Evolutionary conservation across 257 asterid species (phyloP).

Genomic region (Przewalskia tangutica): DNA sequence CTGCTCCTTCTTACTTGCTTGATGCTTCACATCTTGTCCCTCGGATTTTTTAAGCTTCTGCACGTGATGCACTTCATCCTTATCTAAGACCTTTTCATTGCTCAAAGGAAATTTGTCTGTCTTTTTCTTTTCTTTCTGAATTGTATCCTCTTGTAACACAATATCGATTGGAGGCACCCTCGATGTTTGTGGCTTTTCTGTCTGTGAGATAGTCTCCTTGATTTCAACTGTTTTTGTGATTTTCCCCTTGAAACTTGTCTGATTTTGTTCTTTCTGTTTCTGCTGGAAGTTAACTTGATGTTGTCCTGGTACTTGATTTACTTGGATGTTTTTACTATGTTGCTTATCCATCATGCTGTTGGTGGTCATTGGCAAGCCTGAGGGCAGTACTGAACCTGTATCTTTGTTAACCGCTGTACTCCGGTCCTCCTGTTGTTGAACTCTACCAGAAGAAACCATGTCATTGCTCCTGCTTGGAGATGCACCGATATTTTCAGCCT

Average conservation of each 20-base stretch:
- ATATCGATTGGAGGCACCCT: slow-evolving; percentile 7
- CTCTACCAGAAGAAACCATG: slow-evolving; percentile 15
- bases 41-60: slow-evolving; percentile 21
- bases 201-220: slow-evolving; percentile 14
- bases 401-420: neutral
- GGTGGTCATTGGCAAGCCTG: slow-evolving; percentile 2
- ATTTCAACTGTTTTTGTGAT: slow-evolving; percentile 9
- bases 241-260: slow-evolving; percentile 16
- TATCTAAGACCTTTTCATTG: slow-evolving; percentile 21
- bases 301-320: slow-evolving; percentile 17
- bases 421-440: slow-evolving; percentile 16
- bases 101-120: slow-evolving; percentile 18
- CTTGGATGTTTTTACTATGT: slow-evolving; percentile 14
- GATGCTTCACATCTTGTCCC: slow-evolving; percentile 18
- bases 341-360: slow-evolving; percentile 15
- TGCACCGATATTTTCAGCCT: slow-evolving; percentile 16
- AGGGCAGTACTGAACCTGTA: neutral
- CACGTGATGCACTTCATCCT: slow-evolving; percentile 17
- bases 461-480: slow-evolving; percentile 15
- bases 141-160: neutral
- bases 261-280: slow-evolving; percentile 24
- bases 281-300: slow-evolving; percentile 12
- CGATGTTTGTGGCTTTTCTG: slow-evolving; percentile 15
- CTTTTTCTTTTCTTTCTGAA: slow-evolving; percentile 17
- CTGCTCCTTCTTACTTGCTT: slow-evolving; percentile 26